phyloP scores from a whole-genome alignment of 2,329 filamentous ascomycete genomes.

The Fusarium sp. region DNA sequence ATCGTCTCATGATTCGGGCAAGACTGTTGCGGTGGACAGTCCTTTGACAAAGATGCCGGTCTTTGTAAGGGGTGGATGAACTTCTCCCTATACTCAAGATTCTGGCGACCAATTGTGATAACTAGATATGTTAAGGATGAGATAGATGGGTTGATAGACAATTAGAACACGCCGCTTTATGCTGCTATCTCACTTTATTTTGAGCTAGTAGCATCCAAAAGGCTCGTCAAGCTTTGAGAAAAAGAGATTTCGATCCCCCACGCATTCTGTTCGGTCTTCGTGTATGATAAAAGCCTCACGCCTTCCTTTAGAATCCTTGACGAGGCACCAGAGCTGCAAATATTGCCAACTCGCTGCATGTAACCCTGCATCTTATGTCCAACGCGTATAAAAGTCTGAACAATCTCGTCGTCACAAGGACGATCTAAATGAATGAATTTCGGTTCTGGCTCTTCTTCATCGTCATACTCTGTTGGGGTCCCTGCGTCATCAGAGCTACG shows the following conservation, averaged over 20 bases:
- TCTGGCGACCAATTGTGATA: background rate
- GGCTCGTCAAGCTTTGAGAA: slow-evolving; percentile 1
- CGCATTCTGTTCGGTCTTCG: background rate
- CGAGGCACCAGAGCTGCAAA: slow-evolving; percentile 21
- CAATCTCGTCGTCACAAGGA: slow-evolving; percentile 39
- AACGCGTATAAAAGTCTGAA: slow-evolving; percentile 30
- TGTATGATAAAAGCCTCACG: slow-evolving; percentile 18
- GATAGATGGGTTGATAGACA: background rate
- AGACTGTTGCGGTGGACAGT: slow-evolving; percentile 8
- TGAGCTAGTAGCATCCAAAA: slow-evolving; percentile 1
- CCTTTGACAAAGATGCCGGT: slow-evolving; percentile 18
- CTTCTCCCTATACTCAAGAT: too few species aligned
- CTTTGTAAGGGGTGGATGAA: slow-evolving; percentile 1
- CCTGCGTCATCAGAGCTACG: background rate
- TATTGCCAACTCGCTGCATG: slow-evolving; percentile 28
- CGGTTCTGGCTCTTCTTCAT: slow-evolving; percentile 21
- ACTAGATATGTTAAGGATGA: too few species aligned
- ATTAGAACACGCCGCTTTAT: background rate
- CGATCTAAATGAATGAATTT: slow-evolving; percentile 33
- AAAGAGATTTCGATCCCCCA: slow-evolving; percentile 22
- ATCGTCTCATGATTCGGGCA: slow-evolving; percentile 5
- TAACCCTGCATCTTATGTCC: slow-evolving; percentile 35
- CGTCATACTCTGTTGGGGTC: background rate
- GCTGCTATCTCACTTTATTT: background rate
- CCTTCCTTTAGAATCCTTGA: slow-evolving; percentile 33